Evolutionary conservation across 495 filamentous ascomycete species (phyloP).

Genomic region (Lophiotrema nucula): DNA sequence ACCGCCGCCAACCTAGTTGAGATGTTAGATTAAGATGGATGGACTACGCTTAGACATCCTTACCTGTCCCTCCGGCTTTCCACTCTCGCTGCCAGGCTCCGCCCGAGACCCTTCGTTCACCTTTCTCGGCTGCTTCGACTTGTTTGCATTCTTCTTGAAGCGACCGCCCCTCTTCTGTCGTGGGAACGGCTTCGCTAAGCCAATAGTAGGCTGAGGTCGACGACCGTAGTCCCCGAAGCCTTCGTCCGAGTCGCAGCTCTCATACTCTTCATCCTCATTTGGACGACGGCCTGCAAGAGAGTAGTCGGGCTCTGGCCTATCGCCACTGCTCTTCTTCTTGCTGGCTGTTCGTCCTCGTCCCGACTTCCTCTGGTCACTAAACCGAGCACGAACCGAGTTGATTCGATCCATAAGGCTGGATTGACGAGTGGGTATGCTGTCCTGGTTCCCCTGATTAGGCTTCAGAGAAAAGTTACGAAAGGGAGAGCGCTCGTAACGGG

Average conservation of each 20-base stretch:
- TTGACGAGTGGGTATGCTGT: not conserved
- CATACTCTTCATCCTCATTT: not conserved
- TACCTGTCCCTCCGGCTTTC: constrained; percentile 6
- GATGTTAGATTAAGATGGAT: not conserved
- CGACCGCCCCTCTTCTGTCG: not conserved
- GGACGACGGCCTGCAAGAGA: not conserved
- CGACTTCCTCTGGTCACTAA: not conserved
- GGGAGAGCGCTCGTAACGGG: not conserved
- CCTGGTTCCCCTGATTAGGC: not conserved
- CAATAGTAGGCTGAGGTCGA: not conserved
- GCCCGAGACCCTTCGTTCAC: not conserved
- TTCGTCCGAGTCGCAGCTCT: not conserved
- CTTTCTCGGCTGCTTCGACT: not conserved
- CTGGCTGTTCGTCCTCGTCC: not conserved
- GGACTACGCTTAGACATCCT: not conserved
- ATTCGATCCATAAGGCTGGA: not conserved
- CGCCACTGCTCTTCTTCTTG: not conserved
- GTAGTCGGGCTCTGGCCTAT: not conserved
- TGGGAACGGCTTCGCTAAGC: constrained; percentile 1
- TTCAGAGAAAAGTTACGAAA: not conserved
- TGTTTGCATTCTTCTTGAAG: constrained; percentile 1
- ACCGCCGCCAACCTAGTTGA: constrained; percentile 16
- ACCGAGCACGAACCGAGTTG: not conserved
- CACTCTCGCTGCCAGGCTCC: not conserved
- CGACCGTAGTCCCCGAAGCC: constrained; percentile 1